Conservation (phyloP, 306 rosid genomes). For the Sesbania bispinosa region DNA sequence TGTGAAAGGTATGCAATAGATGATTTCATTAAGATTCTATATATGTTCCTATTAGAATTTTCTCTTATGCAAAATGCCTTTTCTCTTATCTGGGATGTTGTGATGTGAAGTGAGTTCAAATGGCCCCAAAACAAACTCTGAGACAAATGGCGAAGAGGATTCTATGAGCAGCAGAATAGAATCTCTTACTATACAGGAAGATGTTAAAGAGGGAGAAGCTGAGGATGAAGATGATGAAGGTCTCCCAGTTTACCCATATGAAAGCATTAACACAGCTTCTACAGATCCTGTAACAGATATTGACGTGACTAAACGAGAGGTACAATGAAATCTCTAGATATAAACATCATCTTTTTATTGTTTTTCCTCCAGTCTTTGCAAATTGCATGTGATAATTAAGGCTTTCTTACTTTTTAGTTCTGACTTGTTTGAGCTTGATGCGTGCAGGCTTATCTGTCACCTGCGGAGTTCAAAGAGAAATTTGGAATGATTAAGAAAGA, state of each 20-base stretch:
- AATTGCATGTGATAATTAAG: neutral
- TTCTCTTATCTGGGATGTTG: conserved; percentile 13
- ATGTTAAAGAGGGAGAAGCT: conserved; percentile 77
- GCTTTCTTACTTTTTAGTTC: conserved; percentile 22
- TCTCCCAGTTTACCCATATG: conserved; percentile 72
- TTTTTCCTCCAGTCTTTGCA: neutral
- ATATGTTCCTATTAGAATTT: conserved; percentile 5
- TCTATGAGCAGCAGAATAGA: conserved; percentile 50
- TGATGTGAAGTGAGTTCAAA: conserved; percentile 48
- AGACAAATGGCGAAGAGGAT: conserved; percentile 42
- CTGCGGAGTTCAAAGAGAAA: conserved; percentile 75
- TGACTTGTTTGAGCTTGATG: conserved; percentile 32
- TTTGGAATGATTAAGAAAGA: conserved; percentile 70
- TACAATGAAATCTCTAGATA: conserved; percentile 28
- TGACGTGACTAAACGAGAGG: conserved; percentile 97
- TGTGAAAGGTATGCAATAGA: conserved; percentile 47
- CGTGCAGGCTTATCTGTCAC: conserved; percentile 80
- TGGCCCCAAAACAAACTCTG: conserved; percentile 40
- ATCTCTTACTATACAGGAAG: conserved; percentile 82
- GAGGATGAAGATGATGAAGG: conserved; percentile 84
- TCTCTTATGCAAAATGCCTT: neutral
- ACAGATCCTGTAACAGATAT: conserved; percentile 65
- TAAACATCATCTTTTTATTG: neutral
- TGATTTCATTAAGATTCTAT: conserved; percentile 21
- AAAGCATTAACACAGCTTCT: conserved; percentile 59